These are phyloP conservation scores for Pisolithus microcarpus DNA, from an alignment of 768 basidiomycete genomes.

Conservation along the genomic window DNA sequence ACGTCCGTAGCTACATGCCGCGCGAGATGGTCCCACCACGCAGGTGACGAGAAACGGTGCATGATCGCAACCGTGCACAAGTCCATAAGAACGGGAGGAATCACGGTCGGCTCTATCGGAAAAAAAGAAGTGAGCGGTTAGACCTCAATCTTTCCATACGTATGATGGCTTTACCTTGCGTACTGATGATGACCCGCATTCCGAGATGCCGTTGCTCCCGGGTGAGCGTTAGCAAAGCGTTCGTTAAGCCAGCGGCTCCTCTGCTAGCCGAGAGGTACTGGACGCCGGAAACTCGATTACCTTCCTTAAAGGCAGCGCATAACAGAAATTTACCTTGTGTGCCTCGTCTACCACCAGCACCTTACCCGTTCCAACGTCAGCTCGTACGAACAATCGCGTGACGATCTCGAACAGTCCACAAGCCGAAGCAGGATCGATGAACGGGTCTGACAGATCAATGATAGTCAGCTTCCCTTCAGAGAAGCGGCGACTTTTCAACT, in stretches of 20 bases:
- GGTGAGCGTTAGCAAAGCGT: slow-evolving; percentile 52
- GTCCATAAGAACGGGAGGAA: slow-evolving; percentile 60
- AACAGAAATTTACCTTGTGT: slow-evolving; percentile 41
- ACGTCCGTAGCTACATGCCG: slow-evolving; percentile 64
- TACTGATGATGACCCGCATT: slow-evolving; percentile 68
- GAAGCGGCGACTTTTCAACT: slow-evolving; percentile 33
- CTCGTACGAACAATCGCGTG: slow-evolving; percentile 55
- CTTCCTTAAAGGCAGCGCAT: slow-evolving; percentile 24
- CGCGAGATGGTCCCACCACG: slow-evolving; percentile 67
- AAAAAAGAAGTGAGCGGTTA: background rate
- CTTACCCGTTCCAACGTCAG: slow-evolving; percentile 55
- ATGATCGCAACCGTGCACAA: slow-evolving; percentile 57
- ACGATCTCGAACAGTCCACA: slow-evolving; percentile 68
- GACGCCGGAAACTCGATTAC: no score
- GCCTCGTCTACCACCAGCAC: slow-evolving; percentile 70
- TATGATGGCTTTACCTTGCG: slow-evolving; percentile 45
- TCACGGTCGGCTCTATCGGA: slow-evolving; percentile 58
- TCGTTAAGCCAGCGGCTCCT: slow-evolving; percentile 46
- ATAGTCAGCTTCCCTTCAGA: slow-evolving; percentile 53
- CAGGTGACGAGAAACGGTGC: slow-evolving; percentile 68
- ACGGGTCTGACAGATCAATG: slow-evolving; percentile 66
- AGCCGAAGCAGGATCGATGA: slow-evolving; percentile 59
- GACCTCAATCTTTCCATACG: no score
- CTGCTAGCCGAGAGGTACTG: slow-evolving; percentile 45
- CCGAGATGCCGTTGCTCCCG: slow-evolving; percentile 67